Percentiles rank a stretch among this genome's conserved stretches.
phyloP scores from a whole-genome alignment of 352 stramenopile species.

The Stramenopiles sp. region DNA sequence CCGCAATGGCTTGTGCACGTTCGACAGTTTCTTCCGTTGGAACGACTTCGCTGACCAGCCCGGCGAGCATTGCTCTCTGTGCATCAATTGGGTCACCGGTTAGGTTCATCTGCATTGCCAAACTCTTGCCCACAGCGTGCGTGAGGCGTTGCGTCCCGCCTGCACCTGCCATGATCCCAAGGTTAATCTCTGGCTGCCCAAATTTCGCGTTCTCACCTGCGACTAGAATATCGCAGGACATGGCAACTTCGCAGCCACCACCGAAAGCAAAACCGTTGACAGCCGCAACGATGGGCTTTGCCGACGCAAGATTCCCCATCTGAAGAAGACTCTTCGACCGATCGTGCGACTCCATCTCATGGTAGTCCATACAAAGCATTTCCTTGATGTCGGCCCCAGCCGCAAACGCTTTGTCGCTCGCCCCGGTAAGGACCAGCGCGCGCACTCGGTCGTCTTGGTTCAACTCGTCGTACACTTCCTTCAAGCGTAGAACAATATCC shows the following conservation, averaged over 20 bases:
- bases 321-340: not conserved
- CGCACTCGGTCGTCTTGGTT: constrained; percentile 73
- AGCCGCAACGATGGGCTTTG: constrained; percentile 60
- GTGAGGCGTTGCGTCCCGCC: constrained; percentile 91
- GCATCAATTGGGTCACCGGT: constrained; percentile 91
- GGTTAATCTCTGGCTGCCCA: constrained; percentile 91
- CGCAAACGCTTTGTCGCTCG: constrained; percentile 85
- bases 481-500: constrained; percentile 78
- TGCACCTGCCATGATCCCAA: constrained; percentile 66
- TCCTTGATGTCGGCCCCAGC: constrained; percentile 88
- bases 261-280: constrained; percentile 94
- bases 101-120: constrained; percentile 95
- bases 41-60: constrained; percentile 26
- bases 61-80: constrained; percentile 43
- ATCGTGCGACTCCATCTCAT: not conserved
- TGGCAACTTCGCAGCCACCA: constrained; percentile 90
- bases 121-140: constrained; percentile 87
- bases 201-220: constrained; percentile 88
- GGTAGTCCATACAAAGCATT: constrained; percentile 44
- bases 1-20: constrained; percentile 42
- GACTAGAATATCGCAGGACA: constrained; percentile 97
- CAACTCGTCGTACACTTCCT: constrained; percentile 67
- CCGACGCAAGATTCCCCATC: not conserved
- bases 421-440: constrained; percentile 85
- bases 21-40: constrained; percentile 41